Evolutionary conservation across 2,329 filamentous ascomycete genomes (phyloP), one percentile per base, ranked within the genome.

Genomic region (Phialocephala subalpina): DNA sequence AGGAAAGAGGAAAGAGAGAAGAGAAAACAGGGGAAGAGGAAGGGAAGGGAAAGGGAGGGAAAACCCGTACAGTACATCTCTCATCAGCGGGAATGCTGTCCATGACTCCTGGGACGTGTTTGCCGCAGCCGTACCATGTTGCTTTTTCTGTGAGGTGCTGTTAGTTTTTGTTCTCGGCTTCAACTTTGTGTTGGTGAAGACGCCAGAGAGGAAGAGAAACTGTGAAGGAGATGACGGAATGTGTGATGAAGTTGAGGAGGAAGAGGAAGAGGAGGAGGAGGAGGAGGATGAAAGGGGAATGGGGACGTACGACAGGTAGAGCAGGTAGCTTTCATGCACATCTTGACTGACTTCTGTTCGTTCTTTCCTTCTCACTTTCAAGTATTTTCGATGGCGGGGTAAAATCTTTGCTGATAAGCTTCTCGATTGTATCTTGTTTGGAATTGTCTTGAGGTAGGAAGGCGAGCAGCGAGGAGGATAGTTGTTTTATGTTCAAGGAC

Each of bases 91-190:
- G 80, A 25, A 88, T 76, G 8, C 73, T 72, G 71, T 84, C 81
- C 81, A 89, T 84, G 60, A 89, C 85, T 2, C 75, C 71, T 2
- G 83, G 77, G 61, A 86, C 76, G 75, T 87, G 82, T 63, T 76
- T 76, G 58, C 83, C 83, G 73, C 84, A 86, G 63, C 84, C 84
- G 76, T 78, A 81, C 85, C 85, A 87, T 16, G 83, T 83, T 38
- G 78, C 70, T 67, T 86, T 86, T 58, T 82, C 84, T 83, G 65
- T 63, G 11, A 2, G 4, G 49, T n/a, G n/a, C 40, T 33, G 52
- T 61, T n/a, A 58, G 67, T 18, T 36, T 22, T 14, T 42, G 38
- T n/a, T 42, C 38, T 33, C 29, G n/a, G n/a, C n/a, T n/a, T n/a
- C n/a, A n/a, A n/a, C n/a, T n/a, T n/a, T n/a, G n/a, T n/a, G n/a